A percentile compares a stretch with the other conserved stretches of the same genome.
phyloP scores from a whole-genome alignment of 768 basidiomycete genomes.

The Amanita polypyramis region DNA sequence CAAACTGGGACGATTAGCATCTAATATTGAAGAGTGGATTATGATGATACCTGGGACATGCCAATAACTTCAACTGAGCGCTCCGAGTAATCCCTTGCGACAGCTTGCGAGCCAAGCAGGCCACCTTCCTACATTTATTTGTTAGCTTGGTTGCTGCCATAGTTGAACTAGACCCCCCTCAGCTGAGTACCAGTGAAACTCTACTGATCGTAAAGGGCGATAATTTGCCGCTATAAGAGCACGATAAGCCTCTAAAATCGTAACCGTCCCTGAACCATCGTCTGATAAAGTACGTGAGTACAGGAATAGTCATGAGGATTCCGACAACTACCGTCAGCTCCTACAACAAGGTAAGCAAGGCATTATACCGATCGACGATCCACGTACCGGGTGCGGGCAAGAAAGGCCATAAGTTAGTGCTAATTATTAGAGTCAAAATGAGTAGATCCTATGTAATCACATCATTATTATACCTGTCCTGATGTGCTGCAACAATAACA shows the following conservation, averaged over 20 bases:
- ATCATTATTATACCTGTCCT: constrained; percentile 52
- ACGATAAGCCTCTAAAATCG: constrained; percentile 71
- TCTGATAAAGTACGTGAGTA: constrained; percentile 28
- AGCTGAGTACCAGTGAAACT: constrained; percentile 82
- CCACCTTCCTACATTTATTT: constrained; percentile 54
- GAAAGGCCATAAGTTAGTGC: constrained; percentile 74
- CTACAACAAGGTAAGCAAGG: constrained; percentile 21
- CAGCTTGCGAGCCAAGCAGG: constrained; percentile 82
- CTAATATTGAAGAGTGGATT: constrained; percentile 9
- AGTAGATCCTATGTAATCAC: neutral
- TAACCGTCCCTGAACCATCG: constrained; percentile 70
- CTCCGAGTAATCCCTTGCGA: constrained; percentile 65
- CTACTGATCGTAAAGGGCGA: constrained; percentile 52
- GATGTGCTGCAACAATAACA: constrained; percentile 72
- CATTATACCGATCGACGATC: constrained; percentile 9
- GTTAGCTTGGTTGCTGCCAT: neutral
- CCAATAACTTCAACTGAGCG: constrained; percentile 59
- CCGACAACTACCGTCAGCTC: constrained; percentile 34
- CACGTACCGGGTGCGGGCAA: constrained; percentile 60
- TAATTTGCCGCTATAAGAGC: constrained; percentile 61
- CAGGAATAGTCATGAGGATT: constrained; percentile 13
- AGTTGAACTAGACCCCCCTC: constrained; percentile 35
- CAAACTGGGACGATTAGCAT: constrained; percentile 41
- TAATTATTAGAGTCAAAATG: constrained; percentile 16
- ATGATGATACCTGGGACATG: constrained; percentile 61